Evolutionary conservation across 2,329 filamentous ascomycete species (phyloP).

Genomic region (Furcasterigmium furcatum): DNA sequence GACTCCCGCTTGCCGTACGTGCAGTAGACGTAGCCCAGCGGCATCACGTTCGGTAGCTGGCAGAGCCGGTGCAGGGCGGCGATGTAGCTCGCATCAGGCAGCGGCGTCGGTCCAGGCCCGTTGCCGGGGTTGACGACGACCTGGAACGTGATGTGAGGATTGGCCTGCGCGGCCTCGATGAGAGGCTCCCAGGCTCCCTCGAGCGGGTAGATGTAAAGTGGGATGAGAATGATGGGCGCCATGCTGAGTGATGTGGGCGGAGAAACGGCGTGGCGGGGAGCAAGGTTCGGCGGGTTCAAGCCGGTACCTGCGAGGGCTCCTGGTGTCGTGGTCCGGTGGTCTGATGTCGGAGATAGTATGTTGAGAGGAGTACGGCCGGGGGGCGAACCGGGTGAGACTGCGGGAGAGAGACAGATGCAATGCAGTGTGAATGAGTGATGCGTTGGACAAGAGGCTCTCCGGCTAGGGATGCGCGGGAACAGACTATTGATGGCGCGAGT

Average conservation of each 20-base stretch:
- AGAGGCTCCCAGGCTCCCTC: conserved; percentile 24
- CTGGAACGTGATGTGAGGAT: conserved; percentile 20
- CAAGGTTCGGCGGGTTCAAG: not conserved
- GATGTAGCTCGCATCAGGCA: conserved; percentile 23
- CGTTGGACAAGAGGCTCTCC: too few species aligned
- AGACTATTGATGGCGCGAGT: not conserved
- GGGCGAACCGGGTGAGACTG: not conserved
- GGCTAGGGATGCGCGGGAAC: not conserved
- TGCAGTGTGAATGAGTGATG: too few species aligned
- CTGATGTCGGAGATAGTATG: not conserved
- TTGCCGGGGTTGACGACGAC: conserved; percentile 26
- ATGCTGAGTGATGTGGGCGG: not conserved
- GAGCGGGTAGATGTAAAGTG: conserved; percentile 28
- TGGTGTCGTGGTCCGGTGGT: not conserved
- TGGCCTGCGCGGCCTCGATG: conserved; percentile 13
- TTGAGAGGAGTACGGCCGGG: not conserved
- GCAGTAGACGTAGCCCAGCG: conserved; percentile 26
- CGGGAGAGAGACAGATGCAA: not conserved
- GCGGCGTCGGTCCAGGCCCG: conserved; percentile 19
- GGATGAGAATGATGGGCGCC: conserved; percentile 20
- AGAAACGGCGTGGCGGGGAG: not conserved
- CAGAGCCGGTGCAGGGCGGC: conserved; percentile 17
- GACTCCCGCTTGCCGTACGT: conserved; percentile 19
- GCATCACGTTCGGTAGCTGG: conserved; percentile 17
- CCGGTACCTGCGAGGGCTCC: not conserved